phyloP scores from a whole-genome alignment of 2,329 filamentous ascomycete species.

The Claviceps arundinis region DNA sequence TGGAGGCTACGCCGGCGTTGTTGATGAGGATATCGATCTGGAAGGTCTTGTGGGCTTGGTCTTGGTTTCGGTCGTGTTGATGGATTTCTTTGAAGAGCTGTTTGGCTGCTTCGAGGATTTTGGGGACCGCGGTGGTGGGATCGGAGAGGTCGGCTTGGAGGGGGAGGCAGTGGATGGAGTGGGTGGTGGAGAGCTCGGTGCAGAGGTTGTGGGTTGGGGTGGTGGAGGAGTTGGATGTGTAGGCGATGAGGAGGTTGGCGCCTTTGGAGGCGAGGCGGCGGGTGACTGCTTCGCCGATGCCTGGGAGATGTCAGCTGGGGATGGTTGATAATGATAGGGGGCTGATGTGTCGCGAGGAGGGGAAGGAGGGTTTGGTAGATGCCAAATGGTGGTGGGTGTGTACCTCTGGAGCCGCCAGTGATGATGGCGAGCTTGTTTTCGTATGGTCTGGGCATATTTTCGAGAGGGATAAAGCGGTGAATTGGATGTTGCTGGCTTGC shows the following conservation, averaged over 20 bases:
- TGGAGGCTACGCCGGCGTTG: slow-evolving; percentile 63
- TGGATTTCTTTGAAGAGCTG: slow-evolving; percentile 11
- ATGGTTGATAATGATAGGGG: no score
- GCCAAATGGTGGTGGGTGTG: not conserved
- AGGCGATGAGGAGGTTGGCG: slow-evolving; percentile 44
- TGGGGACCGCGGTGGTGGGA: slow-evolving; percentile 13
- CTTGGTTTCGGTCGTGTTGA: slow-evolving; percentile 8
- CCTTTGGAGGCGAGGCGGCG: slow-evolving; percentile 47
- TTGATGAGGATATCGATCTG: slow-evolving; percentile 72
- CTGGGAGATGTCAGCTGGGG: not conserved
- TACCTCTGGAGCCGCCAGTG: slow-evolving; percentile 22
- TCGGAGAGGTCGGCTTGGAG: slow-evolving; percentile 19
- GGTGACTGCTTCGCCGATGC: slow-evolving; percentile 45
- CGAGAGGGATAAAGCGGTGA: no score
- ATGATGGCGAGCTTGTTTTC: slow-evolving; percentile 21
- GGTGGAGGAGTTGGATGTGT: slow-evolving; percentile 42
- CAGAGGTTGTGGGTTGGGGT: slow-evolving; percentile 33
- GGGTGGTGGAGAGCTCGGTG: slow-evolving; percentile 28
- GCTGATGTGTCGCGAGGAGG: not conserved
- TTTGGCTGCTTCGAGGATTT: slow-evolving; percentile 17
- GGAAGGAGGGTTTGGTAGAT: not conserved
- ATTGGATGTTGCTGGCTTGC: no score
- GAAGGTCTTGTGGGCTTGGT: slow-evolving; percentile 8
- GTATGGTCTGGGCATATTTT: slow-evolving; percentile 15
- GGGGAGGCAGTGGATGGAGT: slow-evolving; percentile 21